Evolutionary conservation across 441 rosid species (phyloP).

Genomic region (Dalechampia spathulata): DNA sequence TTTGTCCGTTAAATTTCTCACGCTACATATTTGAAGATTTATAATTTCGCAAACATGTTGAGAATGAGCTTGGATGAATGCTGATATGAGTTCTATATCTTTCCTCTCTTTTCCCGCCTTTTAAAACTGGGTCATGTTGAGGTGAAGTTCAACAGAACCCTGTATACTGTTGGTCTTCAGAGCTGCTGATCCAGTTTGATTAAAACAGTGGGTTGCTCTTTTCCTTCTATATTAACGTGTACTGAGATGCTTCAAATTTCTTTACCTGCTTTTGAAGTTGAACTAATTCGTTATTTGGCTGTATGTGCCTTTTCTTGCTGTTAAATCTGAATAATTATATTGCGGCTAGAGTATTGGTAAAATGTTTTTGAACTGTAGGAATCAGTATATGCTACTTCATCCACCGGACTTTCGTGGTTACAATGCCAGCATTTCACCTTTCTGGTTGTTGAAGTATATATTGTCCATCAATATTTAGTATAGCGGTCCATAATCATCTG

Average conservation of each 20-base stretch:
- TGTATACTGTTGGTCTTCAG: too few species aligned
- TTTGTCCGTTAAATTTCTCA: background rate
- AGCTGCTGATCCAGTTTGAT: too few species aligned
- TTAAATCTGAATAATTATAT: background rate
- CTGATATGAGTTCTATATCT: too few species aligned
- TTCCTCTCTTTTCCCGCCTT: too few species aligned
- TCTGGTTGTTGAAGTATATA: background rate
- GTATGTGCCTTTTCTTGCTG: background rate
- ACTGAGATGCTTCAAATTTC: background rate
- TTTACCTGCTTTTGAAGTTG: background rate
- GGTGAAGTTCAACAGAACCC: too few species aligned
- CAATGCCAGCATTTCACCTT: background rate
- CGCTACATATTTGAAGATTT: background rate
- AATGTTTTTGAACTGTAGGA: too few species aligned
- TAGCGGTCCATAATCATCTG: background rate
- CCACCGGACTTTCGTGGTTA: background rate
- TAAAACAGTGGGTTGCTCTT: too few species aligned
- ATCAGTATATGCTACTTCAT: background rate
- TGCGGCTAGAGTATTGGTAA: too few species aligned
- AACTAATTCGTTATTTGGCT: background rate
- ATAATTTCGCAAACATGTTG: too few species aligned
- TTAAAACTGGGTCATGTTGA: too few species aligned
- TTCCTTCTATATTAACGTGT: too few species aligned
- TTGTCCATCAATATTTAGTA: too few species aligned
- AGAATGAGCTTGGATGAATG: background rate